Percentiles rank a stretch among this genome's conserved stretches.
phyloP scores from a whole-genome alignment of 2,329 filamentous ascomycete species.

The Colletotrichum coccodes region DNA sequence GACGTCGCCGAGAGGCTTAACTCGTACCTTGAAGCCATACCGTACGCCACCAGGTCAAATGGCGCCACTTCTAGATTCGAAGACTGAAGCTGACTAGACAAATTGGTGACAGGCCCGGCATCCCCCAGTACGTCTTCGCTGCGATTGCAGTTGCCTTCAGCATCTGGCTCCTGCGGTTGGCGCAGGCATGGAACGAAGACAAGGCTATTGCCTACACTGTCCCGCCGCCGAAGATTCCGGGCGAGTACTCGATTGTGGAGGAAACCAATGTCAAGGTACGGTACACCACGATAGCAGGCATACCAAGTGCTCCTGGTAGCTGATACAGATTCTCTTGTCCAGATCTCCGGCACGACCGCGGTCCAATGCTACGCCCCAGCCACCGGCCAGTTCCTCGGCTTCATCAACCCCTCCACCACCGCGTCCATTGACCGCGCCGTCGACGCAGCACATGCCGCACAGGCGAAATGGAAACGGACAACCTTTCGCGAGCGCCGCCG shows the following conservation, averaged over 20 bases:
- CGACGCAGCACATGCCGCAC: conserved; percentile 77
- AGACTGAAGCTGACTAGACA: neutral
- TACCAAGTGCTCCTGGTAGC: neutral
- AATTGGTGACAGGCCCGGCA: neutral
- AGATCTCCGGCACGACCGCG: conserved; percentile 70
- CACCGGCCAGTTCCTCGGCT: conserved; percentile 84
- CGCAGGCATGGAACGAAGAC: conserved; percentile 44
- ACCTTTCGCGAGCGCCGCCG: conserved; percentile 80
- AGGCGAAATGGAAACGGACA: conserved; percentile 80
- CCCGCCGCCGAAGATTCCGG: conserved; percentile 69
- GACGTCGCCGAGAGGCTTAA: conserved; percentile 17
- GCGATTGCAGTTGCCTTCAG: conserved; percentile 43
- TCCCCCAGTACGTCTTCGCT: conserved; percentile 42
- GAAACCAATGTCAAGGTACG: conserved; percentile 68
- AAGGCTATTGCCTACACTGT: conserved; percentile 68
- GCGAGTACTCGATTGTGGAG: conserved; percentile 66
- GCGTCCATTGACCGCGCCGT: conserved; percentile 84
- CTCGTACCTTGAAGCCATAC: conserved; percentile 18
- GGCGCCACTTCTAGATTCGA: conserved; percentile 1
- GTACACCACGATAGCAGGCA: neutral
- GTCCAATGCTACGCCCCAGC: conserved; percentile 92
- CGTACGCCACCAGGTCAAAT: conserved; percentile 22
- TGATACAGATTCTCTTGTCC: neutral
- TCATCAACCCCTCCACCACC: conserved; percentile 79
- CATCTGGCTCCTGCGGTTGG: conserved; percentile 41